A percentile compares a stretch with the other conserved stretches of the same genome.
Evolutionary conservation across 345 rosid species (phyloP).

Genomic region (Carallia brachiata): DNA sequence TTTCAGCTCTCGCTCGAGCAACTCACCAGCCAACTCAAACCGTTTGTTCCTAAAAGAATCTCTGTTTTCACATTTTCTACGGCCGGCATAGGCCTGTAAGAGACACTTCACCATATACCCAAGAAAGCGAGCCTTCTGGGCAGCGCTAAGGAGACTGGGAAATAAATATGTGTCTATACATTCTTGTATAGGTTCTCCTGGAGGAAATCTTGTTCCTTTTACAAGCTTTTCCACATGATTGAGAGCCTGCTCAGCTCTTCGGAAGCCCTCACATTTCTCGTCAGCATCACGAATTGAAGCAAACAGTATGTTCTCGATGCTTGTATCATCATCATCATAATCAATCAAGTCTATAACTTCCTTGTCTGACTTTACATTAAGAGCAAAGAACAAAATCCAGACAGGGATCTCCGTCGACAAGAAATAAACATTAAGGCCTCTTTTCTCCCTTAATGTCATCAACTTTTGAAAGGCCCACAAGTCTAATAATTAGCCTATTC

Average conservation of each 20-base stretch:
- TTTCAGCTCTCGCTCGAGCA: slow-evolving; percentile 80
- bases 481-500: slow-evolving; percentile 53
- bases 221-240: slow-evolving; percentile 36
- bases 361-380: slow-evolving; percentile 73
- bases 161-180: slow-evolving; percentile 59
- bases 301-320: slow-evolving; percentile 49
- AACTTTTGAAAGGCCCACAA: slow-evolving; percentile 41
- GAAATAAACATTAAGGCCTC: slow-evolving; percentile 64
- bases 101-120: slow-evolving; percentile 93
- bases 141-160: slow-evolving; percentile 53
- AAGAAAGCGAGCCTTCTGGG: slow-evolving; percentile 77
- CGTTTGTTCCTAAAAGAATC: slow-evolving; percentile 88
- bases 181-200: slow-evolving; percentile 55
- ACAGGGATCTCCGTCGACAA: slow-evolving; percentile 73
- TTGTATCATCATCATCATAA: slow-evolving; percentile 47
- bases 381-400: slow-evolving; percentile 83
- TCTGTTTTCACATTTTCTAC: slow-evolving; percentile 71
- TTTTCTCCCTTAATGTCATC: slow-evolving; percentile 59
- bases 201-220: slow-evolving; percentile 64
- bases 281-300: slow-evolving; percentile 76
- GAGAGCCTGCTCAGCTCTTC: slow-evolving; percentile 46
- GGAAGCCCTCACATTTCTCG: slow-evolving; percentile 48
- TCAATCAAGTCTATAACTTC: slow-evolving; percentile 64
- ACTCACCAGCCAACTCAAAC: slow-evolving; percentile 78
- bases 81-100: slow-evolving; percentile 62